These are phyloP conservation scores for Striga asiatica DNA, from an alignment of 257 asterid genomes.

Conservation along the genomic window DNA sequence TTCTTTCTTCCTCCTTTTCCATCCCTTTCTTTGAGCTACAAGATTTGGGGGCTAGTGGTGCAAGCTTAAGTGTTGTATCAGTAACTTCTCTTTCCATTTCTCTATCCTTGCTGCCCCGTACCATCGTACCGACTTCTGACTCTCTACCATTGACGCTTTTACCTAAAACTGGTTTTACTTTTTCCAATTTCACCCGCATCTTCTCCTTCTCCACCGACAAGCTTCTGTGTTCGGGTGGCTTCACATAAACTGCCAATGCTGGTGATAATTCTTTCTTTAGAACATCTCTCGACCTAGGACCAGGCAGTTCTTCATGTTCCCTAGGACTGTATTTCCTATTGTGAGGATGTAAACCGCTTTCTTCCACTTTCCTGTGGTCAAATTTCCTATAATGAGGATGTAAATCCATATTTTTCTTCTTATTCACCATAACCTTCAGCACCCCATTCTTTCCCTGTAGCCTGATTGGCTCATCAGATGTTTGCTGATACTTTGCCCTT, in stretches of 20 bases:
- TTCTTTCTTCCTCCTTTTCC: slow-evolving; percentile 41
- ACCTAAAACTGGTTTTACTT: slow-evolving; percentile 19
- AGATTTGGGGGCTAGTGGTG: slow-evolving; percentile 42
- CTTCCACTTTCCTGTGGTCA: slow-evolving; percentile 36
- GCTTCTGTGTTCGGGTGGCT: slow-evolving; percentile 32
- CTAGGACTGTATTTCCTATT: slow-evolving; percentile 25
- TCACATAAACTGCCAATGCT: slow-evolving; percentile 22
- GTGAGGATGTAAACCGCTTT: slow-evolving; percentile 30
- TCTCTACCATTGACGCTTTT: slow-evolving; percentile 32
- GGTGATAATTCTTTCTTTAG: slow-evolving; percentile 29
- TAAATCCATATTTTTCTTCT: slow-evolving; percentile 53
- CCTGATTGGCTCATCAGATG: slow-evolving; percentile 50
- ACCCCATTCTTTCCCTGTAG: slow-evolving; percentile 93
- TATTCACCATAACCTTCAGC: slow-evolving; percentile 84
- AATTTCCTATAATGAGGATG: slow-evolving; percentile 24
- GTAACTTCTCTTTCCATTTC: slow-evolving; percentile 37
- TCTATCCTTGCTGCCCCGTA: slow-evolving; percentile 24
- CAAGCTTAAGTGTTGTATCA: slow-evolving; percentile 60
- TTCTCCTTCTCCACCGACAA: slow-evolving; percentile 24
- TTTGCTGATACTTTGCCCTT: slow-evolving; percentile 44
- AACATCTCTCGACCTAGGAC: slow-evolving; percentile 28
- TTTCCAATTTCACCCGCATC: slow-evolving; percentile 29
- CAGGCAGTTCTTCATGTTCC: slow-evolving; percentile 38
- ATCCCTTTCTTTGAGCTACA: slow-evolving; percentile 43
- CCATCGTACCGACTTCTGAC: slow-evolving; percentile 25